Evolutionary conservation across 305 asterid species (phyloP).

Genomic region (Solanum hybrid): DNA sequence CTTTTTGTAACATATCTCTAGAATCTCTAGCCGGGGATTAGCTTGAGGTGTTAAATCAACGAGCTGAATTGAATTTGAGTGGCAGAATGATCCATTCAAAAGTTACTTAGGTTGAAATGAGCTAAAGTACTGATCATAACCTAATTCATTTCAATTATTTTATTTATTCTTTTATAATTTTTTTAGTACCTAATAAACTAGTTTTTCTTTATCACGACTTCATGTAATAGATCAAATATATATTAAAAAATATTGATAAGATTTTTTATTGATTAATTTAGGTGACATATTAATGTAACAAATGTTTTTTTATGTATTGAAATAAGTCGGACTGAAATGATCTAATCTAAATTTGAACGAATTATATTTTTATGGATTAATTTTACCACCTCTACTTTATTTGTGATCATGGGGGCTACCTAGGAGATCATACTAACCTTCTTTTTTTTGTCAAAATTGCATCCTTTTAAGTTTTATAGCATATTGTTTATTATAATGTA

Average conservation of each 20-base stretch:
- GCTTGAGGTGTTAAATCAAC: background rate
- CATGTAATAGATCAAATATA: background rate
- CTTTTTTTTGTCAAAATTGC: background rate
- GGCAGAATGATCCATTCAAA: background rate
- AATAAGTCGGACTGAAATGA: background rate
- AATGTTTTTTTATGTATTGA: background rate
- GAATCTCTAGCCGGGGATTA: background rate
- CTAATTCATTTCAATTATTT: background rate
- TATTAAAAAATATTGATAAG: background rate
- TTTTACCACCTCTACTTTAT: background rate
- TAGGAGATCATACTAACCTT: background rate
- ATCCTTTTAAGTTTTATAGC: background rate
- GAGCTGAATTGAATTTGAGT: background rate
- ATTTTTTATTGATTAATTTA: background rate
- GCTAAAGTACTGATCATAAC: too few relatives aligned
- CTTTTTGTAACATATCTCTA: conserved; percentile 14
- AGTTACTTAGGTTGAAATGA: background rate
- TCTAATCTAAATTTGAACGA: background rate
- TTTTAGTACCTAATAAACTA: background rate
- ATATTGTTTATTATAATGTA: background rate
- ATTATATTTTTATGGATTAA: background rate
- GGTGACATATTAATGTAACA: background rate
- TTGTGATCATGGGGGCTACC: background rate
- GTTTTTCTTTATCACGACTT: background rate
- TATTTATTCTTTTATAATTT: too few relatives aligned